These are phyloP conservation scores for Xylaria sp. DNA, from an alignment of 2,329 filamentous ascomycete species.

Conservation along the genomic window DNA sequence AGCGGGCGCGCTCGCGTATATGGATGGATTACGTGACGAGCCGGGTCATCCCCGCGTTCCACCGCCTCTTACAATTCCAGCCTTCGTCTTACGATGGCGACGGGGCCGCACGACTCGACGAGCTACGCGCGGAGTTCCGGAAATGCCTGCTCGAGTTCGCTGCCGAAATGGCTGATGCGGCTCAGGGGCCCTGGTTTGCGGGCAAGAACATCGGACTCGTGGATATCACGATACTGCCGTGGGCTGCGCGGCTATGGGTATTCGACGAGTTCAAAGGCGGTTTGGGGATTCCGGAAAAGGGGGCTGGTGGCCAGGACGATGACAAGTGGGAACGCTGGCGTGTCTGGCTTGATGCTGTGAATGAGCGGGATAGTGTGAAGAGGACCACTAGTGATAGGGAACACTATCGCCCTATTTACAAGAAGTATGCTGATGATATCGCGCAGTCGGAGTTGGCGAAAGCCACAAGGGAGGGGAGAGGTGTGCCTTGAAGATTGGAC, in stretches of 20 bases:
- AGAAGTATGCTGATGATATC: constrained; percentile 56
- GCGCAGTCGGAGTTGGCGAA: constrained; percentile 57
- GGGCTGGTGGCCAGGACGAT: constrained; percentile 60
- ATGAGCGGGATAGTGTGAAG: constrained; percentile 60
- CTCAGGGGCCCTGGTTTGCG: constrained; percentile 62
- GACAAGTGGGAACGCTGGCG: constrained; percentile 62
- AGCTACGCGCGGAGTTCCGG: constrained; percentile 60
- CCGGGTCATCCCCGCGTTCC: constrained; percentile 65
- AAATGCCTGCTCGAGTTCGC: constrained; percentile 61
- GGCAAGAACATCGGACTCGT: constrained; percentile 61
- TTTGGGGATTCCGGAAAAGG: constrained; percentile 59
- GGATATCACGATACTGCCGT: constrained; percentile 66
- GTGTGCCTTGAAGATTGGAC: constrained; percentile 56
- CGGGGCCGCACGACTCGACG: constrained; percentile 44
- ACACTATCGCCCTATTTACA: constrained; percentile 66
- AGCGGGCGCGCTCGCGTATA: constrained; percentile 62
- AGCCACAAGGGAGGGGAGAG: constrained; percentile 58
- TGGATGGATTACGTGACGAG: constrained; percentile 67
- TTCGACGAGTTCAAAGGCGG: constrained; percentile 69
- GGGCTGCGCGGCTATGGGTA: constrained; percentile 65
- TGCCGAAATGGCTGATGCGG: constrained; percentile 59
- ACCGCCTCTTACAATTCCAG: constrained; percentile 53
- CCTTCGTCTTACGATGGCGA: constrained; percentile 38
- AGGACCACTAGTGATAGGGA: constrained; percentile 65
- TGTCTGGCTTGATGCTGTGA: constrained; percentile 61